These are phyloP conservation scores for Colletotrichum musae DNA, from an alignment of 2,329 filamentous ascomycete species.

Conservation along the genomic window DNA sequence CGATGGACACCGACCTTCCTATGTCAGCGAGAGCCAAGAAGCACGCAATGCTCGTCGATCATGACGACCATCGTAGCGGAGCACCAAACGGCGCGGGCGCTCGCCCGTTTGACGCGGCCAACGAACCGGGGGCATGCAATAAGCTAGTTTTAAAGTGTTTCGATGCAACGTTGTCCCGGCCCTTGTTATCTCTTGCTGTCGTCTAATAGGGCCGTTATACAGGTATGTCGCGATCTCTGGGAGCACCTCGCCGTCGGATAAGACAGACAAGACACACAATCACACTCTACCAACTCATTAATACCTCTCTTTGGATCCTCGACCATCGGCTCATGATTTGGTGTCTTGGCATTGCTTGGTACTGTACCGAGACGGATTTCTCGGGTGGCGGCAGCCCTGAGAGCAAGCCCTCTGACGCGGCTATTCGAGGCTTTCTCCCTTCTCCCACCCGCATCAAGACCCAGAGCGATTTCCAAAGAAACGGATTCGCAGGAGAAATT, in stretches of 20 bases:
- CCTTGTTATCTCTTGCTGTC: slow-evolving; percentile 17
- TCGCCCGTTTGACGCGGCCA: background rate
- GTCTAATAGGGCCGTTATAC: background rate
- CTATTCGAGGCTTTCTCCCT: background rate
- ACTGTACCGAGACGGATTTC: background rate
- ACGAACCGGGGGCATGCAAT: slow-evolving; percentile 2
- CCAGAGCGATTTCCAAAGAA: background rate
- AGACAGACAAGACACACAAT: background rate
- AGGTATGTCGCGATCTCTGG: background rate
- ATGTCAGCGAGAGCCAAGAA: slow-evolving; percentile 37
- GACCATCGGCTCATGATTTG: slow-evolving; percentile 7
- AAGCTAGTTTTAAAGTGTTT: slow-evolving; percentile 8
- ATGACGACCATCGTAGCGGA: slow-evolving; percentile 27
- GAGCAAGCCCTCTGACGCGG: background rate
- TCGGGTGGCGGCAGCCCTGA: background rate
- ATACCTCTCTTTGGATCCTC: background rate
- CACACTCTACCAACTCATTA: background rate
- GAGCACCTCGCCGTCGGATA: background rate
- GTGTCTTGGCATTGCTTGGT: slow-evolving; percentile 18
- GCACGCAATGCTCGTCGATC: slow-evolving; percentile 36
- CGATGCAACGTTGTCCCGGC: slow-evolving; percentile 11
- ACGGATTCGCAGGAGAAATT: background rate
- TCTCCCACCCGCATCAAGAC: background rate
- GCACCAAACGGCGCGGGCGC: background rate
- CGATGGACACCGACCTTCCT: slow-evolving; percentile 28